Conservation (phyloP, 1,284 basidiomycete species). For the Neolentinus lepideus region DNA sequence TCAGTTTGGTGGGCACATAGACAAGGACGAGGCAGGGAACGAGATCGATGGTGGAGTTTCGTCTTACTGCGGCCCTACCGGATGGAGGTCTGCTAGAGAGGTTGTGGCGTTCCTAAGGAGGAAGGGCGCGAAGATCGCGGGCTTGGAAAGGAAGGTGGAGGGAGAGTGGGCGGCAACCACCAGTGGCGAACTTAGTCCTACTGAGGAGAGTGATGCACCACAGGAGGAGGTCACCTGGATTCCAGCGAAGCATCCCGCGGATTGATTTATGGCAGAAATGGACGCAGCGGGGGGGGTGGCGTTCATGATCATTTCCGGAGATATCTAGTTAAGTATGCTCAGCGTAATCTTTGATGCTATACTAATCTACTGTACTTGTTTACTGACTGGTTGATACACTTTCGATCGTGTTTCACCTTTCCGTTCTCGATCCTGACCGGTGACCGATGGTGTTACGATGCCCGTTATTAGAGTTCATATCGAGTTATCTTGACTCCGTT, state of each 20-base stretch:
- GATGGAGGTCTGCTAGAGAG: slow-evolving; percentile 55
- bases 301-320: neutral
- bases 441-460: no score
- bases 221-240: neutral
- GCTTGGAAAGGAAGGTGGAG: slow-evolving; percentile 36
- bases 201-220: slow-evolving; percentile 29
- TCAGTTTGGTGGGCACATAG: slow-evolving; percentile 38
- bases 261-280: neutral
- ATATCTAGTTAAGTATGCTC: neutral
- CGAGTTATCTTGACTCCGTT: no score
- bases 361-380: neutral
- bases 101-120: slow-evolving; percentile 54
- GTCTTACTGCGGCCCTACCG: slow-evolving; percentile 22
- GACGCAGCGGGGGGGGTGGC: neutral
- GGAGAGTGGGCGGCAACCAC: slow-evolving; percentile 58
- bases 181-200: slow-evolving; percentile 42
- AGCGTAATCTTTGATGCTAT: neutral
- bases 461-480: no score
- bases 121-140: slow-evolving; percentile 59
- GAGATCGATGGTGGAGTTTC: neutral
- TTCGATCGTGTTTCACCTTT: neutral
- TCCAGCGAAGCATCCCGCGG: neutral
- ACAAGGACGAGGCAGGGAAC: slow-evolving; percentile 16
- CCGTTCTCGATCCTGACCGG: no score
- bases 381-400: neutral